Evolutionary conservation across 2,329 filamentous ascomycete genomes (phyloP), one percentile per base, ranked within the genome.

Genomic region (Plectosphaerella cucumerina): DNA sequence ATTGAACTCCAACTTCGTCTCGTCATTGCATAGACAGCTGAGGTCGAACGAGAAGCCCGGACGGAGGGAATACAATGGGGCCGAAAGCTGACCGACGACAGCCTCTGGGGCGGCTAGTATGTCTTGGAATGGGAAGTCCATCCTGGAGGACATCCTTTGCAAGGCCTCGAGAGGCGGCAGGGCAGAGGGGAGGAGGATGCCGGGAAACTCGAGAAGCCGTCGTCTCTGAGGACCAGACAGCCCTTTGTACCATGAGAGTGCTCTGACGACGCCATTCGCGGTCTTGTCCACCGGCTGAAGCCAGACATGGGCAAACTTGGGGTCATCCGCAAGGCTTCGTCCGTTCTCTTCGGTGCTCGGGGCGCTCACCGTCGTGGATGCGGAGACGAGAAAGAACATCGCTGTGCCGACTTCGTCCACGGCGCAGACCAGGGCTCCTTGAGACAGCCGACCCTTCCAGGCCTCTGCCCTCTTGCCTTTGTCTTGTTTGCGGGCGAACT

Each of bases 181-280:
- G 56, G 87, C 86, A 0, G 82, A 73, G 0, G 77, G 73, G 3
- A 85, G 66, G 2, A 87, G 62, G 4, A 86, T 67, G 0, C 78
- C 79, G 0, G 82, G 84, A 50, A 87, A 86, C 55, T 87, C 84
- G 1, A 86, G 71, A 1, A 87, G 68, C 15, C 58, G 62, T 35
- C 59, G 57, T 20, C 52, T 48, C 14, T 56, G 48, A 3, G 31
- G 35, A 1, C 42, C 12, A 0, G 53, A 59, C 31, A 56, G 51
- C 9, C 52, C 48, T 14, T 55, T 58, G 54, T 58, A 68, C 66
- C 68, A 71, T 2, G 50, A 47, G 6, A 70, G 58, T 2, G 60
- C 58, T n/a, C 60, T 52, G 0, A 47, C 9, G 2, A 67, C 41
- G 21, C 64, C 60, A 6, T 54, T 41, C 1, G 18, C 33, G 0